Evolutionary conservation across 163 green algal genomes (phyloP).

Genomic region (Chlamydomonas reinhardtii): DNA sequence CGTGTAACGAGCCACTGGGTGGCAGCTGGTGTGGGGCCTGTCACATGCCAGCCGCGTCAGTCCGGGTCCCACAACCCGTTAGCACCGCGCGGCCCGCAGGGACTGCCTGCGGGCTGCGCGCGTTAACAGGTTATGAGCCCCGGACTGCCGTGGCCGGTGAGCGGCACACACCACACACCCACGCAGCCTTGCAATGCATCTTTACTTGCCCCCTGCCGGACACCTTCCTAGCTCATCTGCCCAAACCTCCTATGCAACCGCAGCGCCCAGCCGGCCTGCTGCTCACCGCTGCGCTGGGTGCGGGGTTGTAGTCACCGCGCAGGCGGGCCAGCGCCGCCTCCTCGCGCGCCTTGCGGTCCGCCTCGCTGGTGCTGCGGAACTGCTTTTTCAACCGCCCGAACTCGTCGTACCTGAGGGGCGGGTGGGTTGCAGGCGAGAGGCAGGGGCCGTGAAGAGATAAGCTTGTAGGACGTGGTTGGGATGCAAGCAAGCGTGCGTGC

Average conservation of each 20-base stretch:
- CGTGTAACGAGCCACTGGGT: no score
- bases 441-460: no score
- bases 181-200: neutral
- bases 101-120: neutral
- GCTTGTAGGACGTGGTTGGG: no score
- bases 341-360: constrained; percentile 74
- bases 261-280: no score
- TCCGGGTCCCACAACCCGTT: neutral
- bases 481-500: no score
- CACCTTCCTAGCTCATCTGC: no score
- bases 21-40: no score
- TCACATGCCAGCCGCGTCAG: neutral
- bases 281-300: constrained; percentile 1
- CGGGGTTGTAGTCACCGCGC: constrained; percentile 49
- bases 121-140: neutral
- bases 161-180: no score
- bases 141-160: neutral
- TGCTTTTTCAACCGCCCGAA: constrained; percentile 91
- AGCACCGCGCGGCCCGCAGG: neutral
- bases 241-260: no score
- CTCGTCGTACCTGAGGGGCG: constrained; percentile 83
- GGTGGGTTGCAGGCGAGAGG: neutral
- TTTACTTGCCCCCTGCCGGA: no score
- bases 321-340: constrained; percentile 79
- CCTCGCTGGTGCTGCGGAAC: constrained; percentile 62